A percentile compares a stretch with the other conserved stretches of the same genome.
Evolutionary conservation across 2,329 filamentous ascomycete genomes (phyloP).

Genomic region (Ramularia endophylla): DNA sequence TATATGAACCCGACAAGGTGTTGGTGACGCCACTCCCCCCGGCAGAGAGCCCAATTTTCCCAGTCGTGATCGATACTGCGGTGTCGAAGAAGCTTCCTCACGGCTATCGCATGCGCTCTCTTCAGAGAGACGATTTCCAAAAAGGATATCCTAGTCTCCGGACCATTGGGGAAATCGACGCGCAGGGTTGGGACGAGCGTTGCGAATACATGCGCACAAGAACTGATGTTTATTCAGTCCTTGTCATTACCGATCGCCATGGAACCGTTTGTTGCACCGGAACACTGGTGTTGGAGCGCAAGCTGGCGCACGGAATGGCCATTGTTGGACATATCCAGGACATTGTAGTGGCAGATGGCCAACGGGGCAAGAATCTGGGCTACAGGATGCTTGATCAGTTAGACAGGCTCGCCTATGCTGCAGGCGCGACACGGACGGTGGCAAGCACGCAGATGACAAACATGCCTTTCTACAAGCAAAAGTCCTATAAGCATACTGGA

Average conservation of each 20-base stretch:
- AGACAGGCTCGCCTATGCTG: conserved; percentile 13
- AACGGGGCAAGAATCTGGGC: conserved; percentile 21
- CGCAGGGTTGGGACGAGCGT: conserved; percentile 16
- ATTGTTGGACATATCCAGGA: conserved; percentile 20
- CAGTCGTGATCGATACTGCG: conserved; percentile 7
- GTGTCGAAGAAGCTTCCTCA: conserved; percentile 16
- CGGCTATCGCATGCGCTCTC: conserved; percentile 16
- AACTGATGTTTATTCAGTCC: conserved; percentile 15
- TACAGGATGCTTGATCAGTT: conserved; percentile 20
- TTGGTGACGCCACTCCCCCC: too few species aligned
- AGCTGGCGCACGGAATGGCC: conserved; percentile 9
- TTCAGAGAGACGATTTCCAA: conserved; percentile 16
- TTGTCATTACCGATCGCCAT: conserved; percentile 13
- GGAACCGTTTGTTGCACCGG: conserved; percentile 18
- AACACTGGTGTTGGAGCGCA: conserved; percentile 20
- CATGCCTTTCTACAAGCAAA: conserved; percentile 18
- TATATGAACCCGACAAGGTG: too few species aligned
- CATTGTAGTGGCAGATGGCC: conserved; percentile 14
- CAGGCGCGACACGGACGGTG: conserved; percentile 19
- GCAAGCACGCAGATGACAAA: conserved; percentile 15
- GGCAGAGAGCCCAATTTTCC: conserved; percentile 12
- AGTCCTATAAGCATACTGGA: not conserved
- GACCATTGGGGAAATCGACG: conserved; percentile 14
- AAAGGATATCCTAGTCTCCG: conserved; percentile 15
- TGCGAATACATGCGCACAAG: conserved; percentile 14